phyloP scores from a whole-genome alignment of 805 yeast genomes.

The Lipomyces orientalis region DNA sequence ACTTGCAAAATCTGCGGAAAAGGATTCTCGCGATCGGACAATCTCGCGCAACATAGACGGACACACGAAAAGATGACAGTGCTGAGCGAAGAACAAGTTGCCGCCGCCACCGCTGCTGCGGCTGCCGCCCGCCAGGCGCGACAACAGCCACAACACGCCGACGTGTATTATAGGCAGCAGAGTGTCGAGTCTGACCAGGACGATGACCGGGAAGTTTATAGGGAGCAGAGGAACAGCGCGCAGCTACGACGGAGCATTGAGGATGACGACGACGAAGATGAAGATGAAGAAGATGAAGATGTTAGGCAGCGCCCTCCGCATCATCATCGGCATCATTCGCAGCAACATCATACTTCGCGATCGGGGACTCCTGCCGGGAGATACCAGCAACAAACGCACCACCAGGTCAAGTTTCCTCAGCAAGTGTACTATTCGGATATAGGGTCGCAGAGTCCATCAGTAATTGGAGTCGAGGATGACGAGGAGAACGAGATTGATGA shows the following conservation, averaged over 20 bases:
- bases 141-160: conserved; percentile 35
- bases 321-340: conserved; percentile 3
- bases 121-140: conserved; percentile 24
- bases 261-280: conserved; percentile 16
- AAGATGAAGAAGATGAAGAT: conserved; percentile 1
- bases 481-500: conserved; percentile 9
- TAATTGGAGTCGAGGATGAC: conserved; percentile 5
- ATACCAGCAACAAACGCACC: neutral
- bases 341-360: conserved; percentile 1
- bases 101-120: conserved; percentile 25
- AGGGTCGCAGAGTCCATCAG: conserved; percentile 5
- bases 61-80: conserved; percentile 36
- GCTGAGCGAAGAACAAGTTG: conserved; percentile 27
- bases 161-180: conserved; percentile 12
- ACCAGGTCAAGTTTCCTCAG: conserved; percentile 4
- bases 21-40: conserved; percentile 36
- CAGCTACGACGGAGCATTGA: neutral
- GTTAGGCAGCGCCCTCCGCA: neutral
- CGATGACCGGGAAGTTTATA: conserved; percentile 13
- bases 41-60: conserved; percentile 35
- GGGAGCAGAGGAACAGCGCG: neutral
- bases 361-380: conserved; percentile 1
- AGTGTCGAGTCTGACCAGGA: neutral
- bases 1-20: conserved; percentile 33
- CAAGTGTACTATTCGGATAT: conserved; percentile 1